Percentiles rank a stretch among this genome's conserved stretches.
Conservation (phyloP, 331 rosid species). For the Acacia pycnantha region DNA sequence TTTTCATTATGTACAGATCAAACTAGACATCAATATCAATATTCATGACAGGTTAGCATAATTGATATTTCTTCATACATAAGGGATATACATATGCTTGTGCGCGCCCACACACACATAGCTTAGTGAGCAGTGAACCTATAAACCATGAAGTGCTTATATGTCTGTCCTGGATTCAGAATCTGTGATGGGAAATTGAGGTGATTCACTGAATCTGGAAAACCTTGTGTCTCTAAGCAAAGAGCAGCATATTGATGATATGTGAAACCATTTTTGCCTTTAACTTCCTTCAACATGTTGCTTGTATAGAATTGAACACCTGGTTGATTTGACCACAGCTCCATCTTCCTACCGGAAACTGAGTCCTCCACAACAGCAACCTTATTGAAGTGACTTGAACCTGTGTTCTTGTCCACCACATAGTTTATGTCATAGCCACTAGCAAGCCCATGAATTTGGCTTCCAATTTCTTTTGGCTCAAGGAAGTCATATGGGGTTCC, state of each 20-base stretch:
- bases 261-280: conserved; percentile 51
- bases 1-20: background rate
- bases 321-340: conserved; percentile 56
- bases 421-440: conserved; percentile 65
- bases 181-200: background rate
- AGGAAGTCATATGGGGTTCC: conserved; percentile 48
- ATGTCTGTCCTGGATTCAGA: background rate
- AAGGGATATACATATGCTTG: too few relatives aligned
- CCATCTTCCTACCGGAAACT: conserved; percentile 58
- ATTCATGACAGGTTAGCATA: background rate
- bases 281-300: conserved; percentile 37
- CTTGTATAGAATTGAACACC: conserved; percentile 60
- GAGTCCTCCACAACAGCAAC: conserved; percentile 40
- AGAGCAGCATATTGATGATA: conserved; percentile 41
- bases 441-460: conserved; percentile 36
- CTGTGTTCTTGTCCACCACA: conserved; percentile 34
- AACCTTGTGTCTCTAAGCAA: conserved; percentile 44
- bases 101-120: fast-evolving
- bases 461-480: conserved; percentile 42
- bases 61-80: background rate
- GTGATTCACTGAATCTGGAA: background rate
- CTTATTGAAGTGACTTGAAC: conserved; percentile 29
- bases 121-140: background rate
- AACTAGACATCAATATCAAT: too few relatives aligned
- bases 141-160: background rate